phyloP scores from a whole-genome alignment of 75 land plant species.

The Picea sitchensis region DNA sequence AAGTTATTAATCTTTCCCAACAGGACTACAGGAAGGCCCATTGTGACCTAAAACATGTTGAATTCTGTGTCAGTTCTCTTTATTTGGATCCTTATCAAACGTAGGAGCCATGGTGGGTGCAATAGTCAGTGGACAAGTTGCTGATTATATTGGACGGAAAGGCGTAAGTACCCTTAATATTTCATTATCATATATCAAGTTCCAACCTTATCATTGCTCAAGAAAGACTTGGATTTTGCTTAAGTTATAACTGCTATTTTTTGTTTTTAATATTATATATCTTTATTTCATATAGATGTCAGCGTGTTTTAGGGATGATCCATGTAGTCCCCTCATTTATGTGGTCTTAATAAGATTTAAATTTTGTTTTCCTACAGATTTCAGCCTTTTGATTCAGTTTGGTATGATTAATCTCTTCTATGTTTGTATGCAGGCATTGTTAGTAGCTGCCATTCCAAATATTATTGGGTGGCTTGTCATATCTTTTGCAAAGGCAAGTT shows the following conservation, averaged over 20 bases:
- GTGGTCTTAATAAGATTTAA: too few relatives aligned
- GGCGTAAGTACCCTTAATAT: constrained; percentile 48
- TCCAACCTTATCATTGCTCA: neutral
- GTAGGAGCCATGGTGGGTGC: constrained; percentile 97
- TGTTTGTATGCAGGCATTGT: constrained; percentile 4
- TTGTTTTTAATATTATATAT: too few relatives aligned
- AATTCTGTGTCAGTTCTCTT: constrained; percentile 46
- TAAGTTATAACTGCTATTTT: neutral
- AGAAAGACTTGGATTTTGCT: neutral
- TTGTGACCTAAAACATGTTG: neutral
- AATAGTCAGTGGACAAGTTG: constrained; percentile 82
- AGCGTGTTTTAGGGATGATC: too few relatives aligned
- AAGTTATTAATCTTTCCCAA: neutral
- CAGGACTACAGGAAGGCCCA: neutral
- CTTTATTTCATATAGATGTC: too few relatives aligned
- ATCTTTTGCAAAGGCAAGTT: constrained; percentile 56
- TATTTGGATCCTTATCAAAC: constrained; percentile 81
- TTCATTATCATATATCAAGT: neutral
- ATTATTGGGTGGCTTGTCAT: constrained; percentile 70
- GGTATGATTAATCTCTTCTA: neutral
- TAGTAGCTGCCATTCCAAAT: constrained; percentile 21
- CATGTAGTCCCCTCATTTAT: too few relatives aligned
- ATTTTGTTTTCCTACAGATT: too few relatives aligned
- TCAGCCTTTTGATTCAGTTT: neutral
- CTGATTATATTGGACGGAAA: constrained; percentile 87